Base-by-base conservation (phyloP, 2,329 filamentous ascomycete species). In the Aureobasidium melanogenum region DNA sequence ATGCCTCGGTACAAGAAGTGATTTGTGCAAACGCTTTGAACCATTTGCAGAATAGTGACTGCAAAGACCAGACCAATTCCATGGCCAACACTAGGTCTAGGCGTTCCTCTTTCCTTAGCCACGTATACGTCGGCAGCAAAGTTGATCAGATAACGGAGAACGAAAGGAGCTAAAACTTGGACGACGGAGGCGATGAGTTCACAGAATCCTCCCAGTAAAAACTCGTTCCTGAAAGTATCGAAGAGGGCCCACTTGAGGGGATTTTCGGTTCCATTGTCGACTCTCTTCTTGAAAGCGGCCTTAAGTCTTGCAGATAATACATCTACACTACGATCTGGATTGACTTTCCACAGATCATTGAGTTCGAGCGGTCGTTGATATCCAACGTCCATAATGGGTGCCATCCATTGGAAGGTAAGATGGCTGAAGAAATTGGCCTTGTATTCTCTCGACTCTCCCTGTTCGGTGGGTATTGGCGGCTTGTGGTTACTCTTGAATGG, bases 1-100 rank as follows among this genome's bases (percentile, higher is more conserved):
- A 96, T 95, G 24, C 93, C 91, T 24, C 87, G 85, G 69, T 93
- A 97, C 69, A 97, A 87, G 75, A 96, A 97, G 70, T 97, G 93
- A 69, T 92, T 95, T 2, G 86, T 90, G 28, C 85, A 84, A 65
- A 96, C 70, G 71, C 88, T 93, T 74, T 96, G 90, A 12, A 87
- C 70, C 22, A 92, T 80, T 72, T 97, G 92, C 90, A 97, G 94
- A 44, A 81, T 73, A 0, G 89, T 91, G 61, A 97, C 87, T 9
- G 89, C 93, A 61, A 97, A 73, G 1, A 91, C 91, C 34, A 96
- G 78, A 0, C 92, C 93, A 61, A 97, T 78, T 24, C 93, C 94
- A 48, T 80, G 79, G 3, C 86, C 86, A 54, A 97, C 85, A 57
- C 82, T 71, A 0, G 94, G 93, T 0, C 80, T 77, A 0, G 85